These are phyloP conservation scores for Nidularia pulvinata DNA, from an alignment of 768 basidiomycete species.

Conservation along the genomic window DNA sequence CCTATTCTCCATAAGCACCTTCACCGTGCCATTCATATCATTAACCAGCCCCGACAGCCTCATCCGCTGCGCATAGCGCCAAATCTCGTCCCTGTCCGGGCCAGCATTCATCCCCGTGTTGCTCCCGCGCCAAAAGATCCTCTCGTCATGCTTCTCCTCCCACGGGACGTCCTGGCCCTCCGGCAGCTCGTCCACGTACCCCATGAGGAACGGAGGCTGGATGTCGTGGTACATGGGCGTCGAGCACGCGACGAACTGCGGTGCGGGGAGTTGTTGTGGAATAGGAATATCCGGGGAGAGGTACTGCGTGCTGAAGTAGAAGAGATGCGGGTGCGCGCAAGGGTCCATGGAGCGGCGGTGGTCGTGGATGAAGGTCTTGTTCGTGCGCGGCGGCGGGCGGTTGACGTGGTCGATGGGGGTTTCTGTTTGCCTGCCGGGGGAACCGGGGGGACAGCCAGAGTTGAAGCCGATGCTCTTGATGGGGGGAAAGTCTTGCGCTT, in stretches of 20 bases:
- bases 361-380: conserved; percentile 44
- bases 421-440: conserved; percentile 22
- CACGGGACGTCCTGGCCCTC: conserved; percentile 51
- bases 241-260: conserved; percentile 48
- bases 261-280: conserved; percentile 37
- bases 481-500: conserved; percentile 24
- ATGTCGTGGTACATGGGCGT: conserved; percentile 54
- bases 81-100: conserved; percentile 36
- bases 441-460: conserved; percentile 34
- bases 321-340: conserved; percentile 36
- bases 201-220: conserved; percentile 37
- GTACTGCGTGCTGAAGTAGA: conserved; percentile 47
- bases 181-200: conserved; percentile 37
- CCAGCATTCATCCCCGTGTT: conserved; percentile 76
- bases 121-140: conserved; percentile 70
- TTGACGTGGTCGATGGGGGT: conserved; percentile 21
- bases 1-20: conserved; percentile 27
- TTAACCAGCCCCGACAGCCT: conserved; percentile 37
- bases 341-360: conserved; percentile 44
- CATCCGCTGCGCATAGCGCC: conserved; percentile 44
- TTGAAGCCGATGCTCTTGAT: conserved; percentile 30
- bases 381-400: conserved; percentile 10
- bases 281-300: conserved; percentile 41
- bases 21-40: conserved; percentile 20
- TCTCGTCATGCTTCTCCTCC: conserved; percentile 55